Base-by-base conservation (phyloP, 2,329 filamentous ascomycete genomes). In the Aspergillus brunneoviolaceus region DNA sequence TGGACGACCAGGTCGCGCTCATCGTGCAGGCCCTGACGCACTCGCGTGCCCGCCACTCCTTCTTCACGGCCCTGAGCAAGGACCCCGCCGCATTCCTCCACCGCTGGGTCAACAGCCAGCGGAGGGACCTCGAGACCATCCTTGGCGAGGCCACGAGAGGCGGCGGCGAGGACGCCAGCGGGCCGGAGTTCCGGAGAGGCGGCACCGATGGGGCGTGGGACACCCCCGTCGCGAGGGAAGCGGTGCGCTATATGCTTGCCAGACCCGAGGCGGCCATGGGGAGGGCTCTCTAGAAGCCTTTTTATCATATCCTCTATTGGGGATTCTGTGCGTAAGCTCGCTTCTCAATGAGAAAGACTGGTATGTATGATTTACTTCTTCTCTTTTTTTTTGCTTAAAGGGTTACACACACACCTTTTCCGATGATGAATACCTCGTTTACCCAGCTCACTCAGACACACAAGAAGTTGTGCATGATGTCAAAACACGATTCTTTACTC, bases 61-160 rank as follows among this genome's bases (percentile, higher is more conserved):
- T 99, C 80, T 89, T 95, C 76, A 87, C 85, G 6, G 86, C 87
- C 5, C 82, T 98, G 64, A 86, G 87, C 60, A 86, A 89, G 64
- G 92, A 97, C 67, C 95, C 95, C 0, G 89, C 90, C 16, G 86
- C 84, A 12, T 98, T 98, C 70, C 83, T 97, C 61, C 87, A 86
- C 65, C 87, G 90, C 70, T 99, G 95, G 95, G 82, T 96, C 55
- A 92, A 88, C 70, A 94, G 89, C 16, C 95, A 99, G 80, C 92
- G 92, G 78, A 84, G 93, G 52, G 94, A 98, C 74, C 81, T 97
- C 39, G 92, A 96, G 71, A 87, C 95, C 6, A 89, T 97, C 51
- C 84, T 95, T 63, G 94, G 92, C 60, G 93, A 97, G 76, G 87
- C 88, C 1, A 85, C 86, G 55, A 83, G 87, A 57, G 72, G 73